Percentiles rank a stretch among this genome's conserved stretches.
These are phyloP conservation scores for Phylloporus sp. DNA, from an alignment of 768 basidiomycete genomes.

Conservation along the genomic window DNA sequence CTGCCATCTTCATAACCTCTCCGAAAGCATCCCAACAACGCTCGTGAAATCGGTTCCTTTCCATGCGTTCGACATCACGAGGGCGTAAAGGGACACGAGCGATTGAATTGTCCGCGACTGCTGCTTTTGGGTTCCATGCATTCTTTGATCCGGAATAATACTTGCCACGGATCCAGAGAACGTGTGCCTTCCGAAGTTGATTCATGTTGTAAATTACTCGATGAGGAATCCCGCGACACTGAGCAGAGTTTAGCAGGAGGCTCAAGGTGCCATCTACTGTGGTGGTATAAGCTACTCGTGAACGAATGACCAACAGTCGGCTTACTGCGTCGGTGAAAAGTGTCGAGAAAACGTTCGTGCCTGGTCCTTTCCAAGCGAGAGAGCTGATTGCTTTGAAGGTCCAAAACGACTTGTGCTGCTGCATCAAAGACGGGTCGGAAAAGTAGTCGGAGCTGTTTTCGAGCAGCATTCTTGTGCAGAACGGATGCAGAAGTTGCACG, in stretches of 20 bases:
- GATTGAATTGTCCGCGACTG: slow-evolving; percentile 21
- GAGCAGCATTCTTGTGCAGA: slow-evolving; percentile 45
- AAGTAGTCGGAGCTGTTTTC: slow-evolving; percentile 42
- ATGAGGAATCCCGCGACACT: slow-evolving; percentile 61
- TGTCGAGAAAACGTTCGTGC: slow-evolving; percentile 41
- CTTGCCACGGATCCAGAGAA: slow-evolving; percentile 23
- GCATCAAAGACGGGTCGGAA: slow-evolving; percentile 55
- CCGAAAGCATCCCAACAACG: slow-evolving; percentile 46
- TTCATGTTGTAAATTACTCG: slow-evolving; percentile 50
- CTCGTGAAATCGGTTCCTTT: slow-evolving; percentile 30
- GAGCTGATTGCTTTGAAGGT: slow-evolving; percentile 34
- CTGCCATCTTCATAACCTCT: slow-evolving; percentile 56
- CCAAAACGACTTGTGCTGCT: slow-evolving; percentile 41
- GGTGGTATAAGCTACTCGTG: slow-evolving; percentile 11
- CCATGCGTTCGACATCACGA: slow-evolving; percentile 19
- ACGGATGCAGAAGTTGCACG: slow-evolving; percentile 56
- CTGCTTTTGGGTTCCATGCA: slow-evolving; percentile 40
- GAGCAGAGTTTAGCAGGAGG: slow-evolving; percentile 58
- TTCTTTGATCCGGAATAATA: slow-evolving; percentile 20
- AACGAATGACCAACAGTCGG: neutral
- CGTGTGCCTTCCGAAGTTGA: slow-evolving; percentile 30
- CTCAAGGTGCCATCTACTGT: slow-evolving; percentile 68
- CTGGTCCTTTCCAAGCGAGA: slow-evolving; percentile 26
- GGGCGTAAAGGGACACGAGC: slow-evolving; percentile 6
- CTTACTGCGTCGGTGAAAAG: slow-evolving; percentile 57